These are phyloP conservation scores for Leccinum griseonigrum DNA, from an alignment of 1,284 basidiomycete genomes.

Conservation along the genomic window DNA sequence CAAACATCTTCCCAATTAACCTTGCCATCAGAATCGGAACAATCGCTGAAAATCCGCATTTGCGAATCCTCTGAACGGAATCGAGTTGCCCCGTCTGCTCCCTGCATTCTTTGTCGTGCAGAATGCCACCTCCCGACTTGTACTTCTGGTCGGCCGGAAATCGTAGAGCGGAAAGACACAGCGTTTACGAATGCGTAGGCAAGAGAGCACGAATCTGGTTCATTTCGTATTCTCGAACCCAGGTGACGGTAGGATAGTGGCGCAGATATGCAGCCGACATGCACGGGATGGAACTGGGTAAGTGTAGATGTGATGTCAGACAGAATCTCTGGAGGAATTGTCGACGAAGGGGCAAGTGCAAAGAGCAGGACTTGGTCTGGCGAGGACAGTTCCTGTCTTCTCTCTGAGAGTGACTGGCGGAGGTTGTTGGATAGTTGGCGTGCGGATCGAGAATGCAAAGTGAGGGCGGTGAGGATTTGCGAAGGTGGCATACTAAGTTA, in stretches of 20 bases:
- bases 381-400: not conserved
- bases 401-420: slow-evolving; percentile 7
- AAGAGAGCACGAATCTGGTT: slow-evolving; percentile 49
- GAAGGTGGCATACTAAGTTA: slow-evolving; percentile 3
- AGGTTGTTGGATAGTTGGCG: slow-evolving; percentile 17
- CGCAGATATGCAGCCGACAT: slow-evolving; percentile 60
- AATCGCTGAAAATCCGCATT: slow-evolving; percentile 8
- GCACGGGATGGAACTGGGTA: slow-evolving; percentile 38
- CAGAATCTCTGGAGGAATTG: slow-evolving; percentile 35
- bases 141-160: slow-evolving; percentile 51
- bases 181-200: slow-evolving; percentile 43
- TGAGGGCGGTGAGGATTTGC: slow-evolving; percentile 18
- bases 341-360: slow-evolving; percentile 44
- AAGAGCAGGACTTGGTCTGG: slow-evolving; percentile 41
- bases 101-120: slow-evolving; percentile 32
- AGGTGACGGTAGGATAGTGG: slow-evolving; percentile 34
- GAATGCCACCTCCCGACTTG: slow-evolving; percentile 72
- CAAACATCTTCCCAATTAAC: slow-evolving; percentile 56
- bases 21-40: slow-evolving; percentile 20
- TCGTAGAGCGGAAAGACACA: slow-evolving; percentile 54
- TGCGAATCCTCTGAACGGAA: slow-evolving; percentile 15
- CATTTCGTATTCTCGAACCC: slow-evolving; percentile 6
- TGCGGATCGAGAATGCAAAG: slow-evolving; percentile 19
- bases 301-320: slow-evolving; percentile 44
- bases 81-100: slow-evolving; percentile 25